A percentile compares a stretch with the other conserved stretches of the same genome.
Conservation (phyloP, 176 grass and related monocot genomes). For the Pontederia paniculata region DNA sequence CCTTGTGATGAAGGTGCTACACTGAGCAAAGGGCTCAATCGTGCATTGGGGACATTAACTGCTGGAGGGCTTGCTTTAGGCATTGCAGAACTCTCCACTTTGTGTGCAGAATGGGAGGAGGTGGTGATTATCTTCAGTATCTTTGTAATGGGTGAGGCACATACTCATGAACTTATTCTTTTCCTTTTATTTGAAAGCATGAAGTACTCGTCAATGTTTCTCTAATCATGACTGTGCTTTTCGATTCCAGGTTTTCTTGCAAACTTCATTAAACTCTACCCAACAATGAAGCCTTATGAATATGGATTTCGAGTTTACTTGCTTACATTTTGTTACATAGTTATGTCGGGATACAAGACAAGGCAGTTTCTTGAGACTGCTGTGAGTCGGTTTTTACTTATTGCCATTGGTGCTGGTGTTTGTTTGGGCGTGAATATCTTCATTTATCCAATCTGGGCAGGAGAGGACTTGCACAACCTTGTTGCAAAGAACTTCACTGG, state of each 20-base stretch:
- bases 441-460: constrained; percentile 91
- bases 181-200: constrained; percentile 3
- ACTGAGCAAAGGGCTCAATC: constrained; percentile 88
- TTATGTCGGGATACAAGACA: constrained; percentile 79
- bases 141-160: constrained; percentile 58
- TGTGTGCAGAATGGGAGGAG: constrained; percentile 56
- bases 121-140: constrained; percentile 53
- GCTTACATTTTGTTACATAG: constrained; percentile 82
- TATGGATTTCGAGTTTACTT: constrained; percentile 92
- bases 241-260: constrained; percentile 38
- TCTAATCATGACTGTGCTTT: constrained; percentile 10
- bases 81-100: constrained; percentile 50
- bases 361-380: constrained; percentile 53
- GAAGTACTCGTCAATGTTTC: background rate
- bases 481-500: constrained; percentile 73
- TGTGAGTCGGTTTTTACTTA: constrained; percentile 70
- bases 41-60: constrained; percentile 60
- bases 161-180: background rate
- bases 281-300: constrained; percentile 81
- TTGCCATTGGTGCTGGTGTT: constrained; percentile 75
- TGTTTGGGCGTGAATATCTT: constrained; percentile 74
- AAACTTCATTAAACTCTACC: constrained; percentile 66
- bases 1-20: constrained; percentile 60
- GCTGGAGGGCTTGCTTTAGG: constrained; percentile 82
- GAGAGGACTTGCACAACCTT: constrained; percentile 88